A percentile compares a stretch with the other conserved stretches of the same genome.
phyloP scores from a whole-genome alignment of 2,329 filamentous ascomycete genomes.

The Fusarium guadeloupense region DNA sequence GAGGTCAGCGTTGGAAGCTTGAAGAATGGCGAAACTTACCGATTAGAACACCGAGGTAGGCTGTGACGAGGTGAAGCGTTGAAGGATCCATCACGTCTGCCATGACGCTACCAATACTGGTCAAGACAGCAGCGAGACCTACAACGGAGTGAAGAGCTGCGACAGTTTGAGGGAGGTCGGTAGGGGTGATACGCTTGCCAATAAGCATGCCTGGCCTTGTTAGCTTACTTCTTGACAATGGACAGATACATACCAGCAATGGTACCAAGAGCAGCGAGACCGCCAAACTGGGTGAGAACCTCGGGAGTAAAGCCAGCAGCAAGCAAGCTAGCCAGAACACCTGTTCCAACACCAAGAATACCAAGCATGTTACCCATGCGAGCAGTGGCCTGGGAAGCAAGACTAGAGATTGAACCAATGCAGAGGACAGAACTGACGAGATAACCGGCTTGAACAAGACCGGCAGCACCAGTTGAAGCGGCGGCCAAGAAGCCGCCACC shows the following conservation, averaged over 20 bases:
- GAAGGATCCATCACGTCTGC: slow-evolving; percentile 74
- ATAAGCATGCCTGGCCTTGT: slow-evolving; percentile 71
- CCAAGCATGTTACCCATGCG: slow-evolving; percentile 87
- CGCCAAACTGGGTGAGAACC: slow-evolving; percentile 81
- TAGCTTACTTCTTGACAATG: neutral
- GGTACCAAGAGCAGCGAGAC: slow-evolving; percentile 76
- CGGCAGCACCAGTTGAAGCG: slow-evolving; percentile 81
- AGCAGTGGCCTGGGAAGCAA: slow-evolving; percentile 84
- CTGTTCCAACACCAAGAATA: slow-evolving; percentile 84
- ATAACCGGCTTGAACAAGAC: slow-evolving; percentile 87
- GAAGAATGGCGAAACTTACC: slow-evolving; percentile 51
- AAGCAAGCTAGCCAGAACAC: slow-evolving; percentile 82
- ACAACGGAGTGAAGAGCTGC: slow-evolving; percentile 91
- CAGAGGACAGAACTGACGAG: slow-evolving; percentile 85
- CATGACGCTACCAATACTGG: slow-evolving; percentile 88
- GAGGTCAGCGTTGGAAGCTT: neutral
- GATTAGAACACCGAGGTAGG: slow-evolving; percentile 86
- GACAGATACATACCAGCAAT: slow-evolving; percentile 59
- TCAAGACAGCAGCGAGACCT: slow-evolving; percentile 86
- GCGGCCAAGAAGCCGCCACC: slow-evolving; percentile 84
- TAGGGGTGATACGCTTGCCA: slow-evolving; percentile 86
- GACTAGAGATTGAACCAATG: slow-evolving; percentile 82
- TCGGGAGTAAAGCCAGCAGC: slow-evolving; percentile 84
- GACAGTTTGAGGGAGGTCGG: slow-evolving; percentile 87
- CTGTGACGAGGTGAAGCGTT: slow-evolving; percentile 84